Evolutionary conservation across 495 filamentous ascomycete species (phyloP).

Genomic region (Neurospora sp.): DNA sequence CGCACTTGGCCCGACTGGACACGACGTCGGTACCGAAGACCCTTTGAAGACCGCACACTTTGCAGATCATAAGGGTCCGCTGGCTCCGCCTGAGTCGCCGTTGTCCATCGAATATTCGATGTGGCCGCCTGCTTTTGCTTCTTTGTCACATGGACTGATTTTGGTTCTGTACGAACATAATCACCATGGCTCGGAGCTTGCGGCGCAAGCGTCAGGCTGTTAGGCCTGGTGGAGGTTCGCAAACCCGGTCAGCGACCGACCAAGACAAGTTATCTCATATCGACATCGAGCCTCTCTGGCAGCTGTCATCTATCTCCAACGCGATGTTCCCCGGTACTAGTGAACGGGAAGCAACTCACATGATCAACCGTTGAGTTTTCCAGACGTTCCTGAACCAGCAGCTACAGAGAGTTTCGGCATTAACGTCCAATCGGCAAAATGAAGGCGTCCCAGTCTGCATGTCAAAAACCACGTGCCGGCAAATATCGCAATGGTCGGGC

Average conservation of each 20-base stretch:
- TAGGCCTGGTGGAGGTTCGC: constrained; percentile 15
- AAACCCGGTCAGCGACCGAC: constrained; percentile 22
- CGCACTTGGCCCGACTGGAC: background rate
- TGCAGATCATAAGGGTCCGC: background rate
- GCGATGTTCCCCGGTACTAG: constrained; percentile 3
- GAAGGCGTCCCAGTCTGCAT: constrained; percentile 6
- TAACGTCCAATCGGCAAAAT: constrained; percentile 15
- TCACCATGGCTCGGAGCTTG: background rate
- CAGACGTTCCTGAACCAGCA: constrained; percentile 1
- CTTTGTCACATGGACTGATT: background rate
- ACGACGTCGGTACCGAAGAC: background rate
- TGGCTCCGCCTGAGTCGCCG: background rate
- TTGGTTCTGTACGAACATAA: background rate
- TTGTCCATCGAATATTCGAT: background rate
- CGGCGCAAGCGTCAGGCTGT: background rate
- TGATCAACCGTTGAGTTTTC: constrained; percentile 7
- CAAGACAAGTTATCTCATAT: constrained; percentile 13
- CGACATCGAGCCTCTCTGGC: constrained; percentile 3
- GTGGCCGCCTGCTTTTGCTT: background rate
- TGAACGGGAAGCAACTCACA: constrained; percentile 9
- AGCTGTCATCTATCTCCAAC: constrained; percentile 25
- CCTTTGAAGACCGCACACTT: background rate
- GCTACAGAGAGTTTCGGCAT: constrained; percentile 3
- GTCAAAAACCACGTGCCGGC: constrained; percentile 21
- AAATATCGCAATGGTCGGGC: background rate